A percentile compares a stretch with the other conserved stretches of the same genome.
phyloP scores from a whole-genome alignment of 108 stramenopile genomes.

The Nitzschia palea region DNA sequence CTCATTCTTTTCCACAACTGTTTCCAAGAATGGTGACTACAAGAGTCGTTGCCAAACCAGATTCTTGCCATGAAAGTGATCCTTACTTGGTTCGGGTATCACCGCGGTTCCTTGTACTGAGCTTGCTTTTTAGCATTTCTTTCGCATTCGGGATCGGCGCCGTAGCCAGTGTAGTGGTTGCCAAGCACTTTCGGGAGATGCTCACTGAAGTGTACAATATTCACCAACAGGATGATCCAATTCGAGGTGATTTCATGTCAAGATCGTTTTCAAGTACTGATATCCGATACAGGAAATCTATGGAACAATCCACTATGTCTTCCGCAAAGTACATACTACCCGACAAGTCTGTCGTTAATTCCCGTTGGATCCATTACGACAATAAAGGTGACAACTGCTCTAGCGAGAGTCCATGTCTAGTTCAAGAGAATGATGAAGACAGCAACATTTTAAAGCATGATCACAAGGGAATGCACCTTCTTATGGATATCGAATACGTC shows the following conservation, averaged over 20 bases:
- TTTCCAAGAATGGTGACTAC: no score
- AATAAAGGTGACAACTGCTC: not conserved
- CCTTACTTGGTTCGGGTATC: constrained; percentile 27
- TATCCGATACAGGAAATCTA: not conserved
- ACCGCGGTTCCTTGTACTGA: constrained; percentile 39
- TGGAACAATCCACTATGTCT: not conserved
- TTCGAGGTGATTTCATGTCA: constrained; percentile 3
- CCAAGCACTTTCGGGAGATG: constrained; percentile 1
- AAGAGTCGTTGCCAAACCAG: not conserved
- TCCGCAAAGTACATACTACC: not conserved
- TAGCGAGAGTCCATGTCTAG: not conserved
- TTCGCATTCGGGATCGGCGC: constrained; percentile 55
- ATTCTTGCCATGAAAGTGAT: not conserved
- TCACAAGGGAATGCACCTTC: constrained; percentile 75
- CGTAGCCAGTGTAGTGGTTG: constrained; percentile 41
- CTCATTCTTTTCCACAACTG: no score
- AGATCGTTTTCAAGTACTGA: constrained; percentile 9
- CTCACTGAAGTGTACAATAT: constrained; percentile 5
- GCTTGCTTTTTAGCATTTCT: constrained; percentile 31
- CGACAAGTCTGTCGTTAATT: not conserved
- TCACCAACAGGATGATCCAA: not conserved
- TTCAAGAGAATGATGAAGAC: not conserved
- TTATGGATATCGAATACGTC: constrained; percentile 81
- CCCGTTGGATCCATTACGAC: no score
- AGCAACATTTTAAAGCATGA: constrained; percentile 49